A percentile compares a stretch with the other conserved stretches of the same genome.
Conservation (phyloP, 2,329 filamentous ascomycete species). For the Talaromyces verruculosus region DNA sequence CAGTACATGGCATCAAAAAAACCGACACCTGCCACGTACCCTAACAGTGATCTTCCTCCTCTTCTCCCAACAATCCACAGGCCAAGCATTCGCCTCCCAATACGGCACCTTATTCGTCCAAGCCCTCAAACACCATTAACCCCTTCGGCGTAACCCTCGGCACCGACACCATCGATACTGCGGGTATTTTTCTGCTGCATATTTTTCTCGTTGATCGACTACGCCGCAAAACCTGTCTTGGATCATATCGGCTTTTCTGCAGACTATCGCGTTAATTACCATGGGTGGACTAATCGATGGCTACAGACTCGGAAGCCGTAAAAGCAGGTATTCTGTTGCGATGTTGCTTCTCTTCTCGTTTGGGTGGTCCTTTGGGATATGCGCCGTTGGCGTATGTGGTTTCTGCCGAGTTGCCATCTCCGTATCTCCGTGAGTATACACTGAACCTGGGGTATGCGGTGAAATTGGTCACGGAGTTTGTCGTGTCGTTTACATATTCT, state of each 20-base stretch:
- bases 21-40: too few relatives aligned
- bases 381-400: constrained; percentile 39
- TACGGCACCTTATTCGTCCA: constrained; percentile 28
- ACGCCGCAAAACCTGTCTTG: constrained; percentile 20
- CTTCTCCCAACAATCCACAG: constrained; percentile 17
- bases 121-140: constrained; percentile 28
- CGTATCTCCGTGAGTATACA: constrained; percentile 27
- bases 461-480: constrained; percentile 25
- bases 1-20: too few relatives aligned
- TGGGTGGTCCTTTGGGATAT: constrained; percentile 37
- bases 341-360: constrained; percentile 33
- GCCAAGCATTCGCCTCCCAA: constrained; percentile 10
- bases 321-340: constrained; percentile 32
- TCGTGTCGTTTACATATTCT: constrained; percentile 38
- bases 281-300: constrained; percentile 36
- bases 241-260: constrained; percentile 25
- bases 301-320: constrained; percentile 21
- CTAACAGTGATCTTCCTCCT: constrained; percentile 13
- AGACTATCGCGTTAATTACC: constrained; percentile 32
- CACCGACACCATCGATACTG: constrained; percentile 8
- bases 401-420: constrained; percentile 35
- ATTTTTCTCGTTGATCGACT: not conserved
- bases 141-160: constrained; percentile 17
- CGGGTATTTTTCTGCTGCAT: constrained; percentile 5
- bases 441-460: constrained; percentile 15